Conservation (phyloP, 2,329 filamentous ascomycete species). For the Xylariaceae sp. region DNA sequence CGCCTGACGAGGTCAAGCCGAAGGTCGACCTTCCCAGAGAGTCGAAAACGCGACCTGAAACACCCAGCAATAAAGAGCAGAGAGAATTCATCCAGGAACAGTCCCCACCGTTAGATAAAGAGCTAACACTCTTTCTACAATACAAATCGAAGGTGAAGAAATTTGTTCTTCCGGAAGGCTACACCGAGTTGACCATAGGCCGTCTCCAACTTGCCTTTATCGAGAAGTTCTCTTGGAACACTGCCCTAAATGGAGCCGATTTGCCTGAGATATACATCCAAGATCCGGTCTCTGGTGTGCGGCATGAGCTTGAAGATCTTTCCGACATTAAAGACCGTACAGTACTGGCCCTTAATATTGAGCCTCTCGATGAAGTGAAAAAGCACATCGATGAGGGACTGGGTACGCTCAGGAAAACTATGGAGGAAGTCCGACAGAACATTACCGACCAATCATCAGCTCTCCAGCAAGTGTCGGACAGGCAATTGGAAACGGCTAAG, state of each 20-base stretch:
- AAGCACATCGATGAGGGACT: constrained; percentile 94
- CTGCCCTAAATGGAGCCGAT: constrained; percentile 89
- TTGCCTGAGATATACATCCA: constrained; percentile 98
- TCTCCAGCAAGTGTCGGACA: constrained; percentile 85
- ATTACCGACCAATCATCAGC: constrained; percentile 83
- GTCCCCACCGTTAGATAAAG: constrained; percentile 78
- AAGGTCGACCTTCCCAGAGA: constrained; percentile 29
- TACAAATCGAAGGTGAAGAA: constrained; percentile 98
- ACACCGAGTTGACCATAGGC: constrained; percentile 83
- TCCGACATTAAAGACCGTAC: constrained; percentile 92
- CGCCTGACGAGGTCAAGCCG: constrained; percentile 38
- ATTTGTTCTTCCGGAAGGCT: constrained; percentile 85
- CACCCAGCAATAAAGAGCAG: constrained; percentile 55
- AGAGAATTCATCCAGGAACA: constrained; percentile 64
- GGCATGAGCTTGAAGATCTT: constrained; percentile 94
- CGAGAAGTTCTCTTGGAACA: constrained; percentile 99
- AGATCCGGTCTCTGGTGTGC: constrained; percentile 92
- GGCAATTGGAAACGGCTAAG: constrained; percentile 86
- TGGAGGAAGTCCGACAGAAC: constrained; percentile 85
- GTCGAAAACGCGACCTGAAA: constrained; percentile 40
- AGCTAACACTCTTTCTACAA: constrained; percentile 91
- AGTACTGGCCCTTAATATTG: constrained; percentile 93
- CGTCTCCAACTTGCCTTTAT: constrained; percentile 95
- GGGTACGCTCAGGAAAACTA: constrained; percentile 76
- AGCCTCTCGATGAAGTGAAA: constrained; percentile 94